Evolutionary conservation across 352 stramenopile species (phyloP).

Genomic region (Globisporangium rhizosaccharum): DNA sequence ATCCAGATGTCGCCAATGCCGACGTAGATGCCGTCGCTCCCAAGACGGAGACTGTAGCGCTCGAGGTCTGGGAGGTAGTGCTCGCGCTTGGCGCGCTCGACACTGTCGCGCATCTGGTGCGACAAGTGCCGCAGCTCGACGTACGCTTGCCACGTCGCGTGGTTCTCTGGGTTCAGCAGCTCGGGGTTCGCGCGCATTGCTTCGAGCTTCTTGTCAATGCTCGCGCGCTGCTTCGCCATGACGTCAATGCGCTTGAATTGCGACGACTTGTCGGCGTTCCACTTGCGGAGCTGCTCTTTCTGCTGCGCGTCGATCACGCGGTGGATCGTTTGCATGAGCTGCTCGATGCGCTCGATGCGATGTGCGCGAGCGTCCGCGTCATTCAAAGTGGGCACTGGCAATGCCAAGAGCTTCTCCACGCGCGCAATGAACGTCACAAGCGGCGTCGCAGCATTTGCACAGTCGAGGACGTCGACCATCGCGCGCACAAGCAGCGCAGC

Average conservation of each 20-base stretch:
- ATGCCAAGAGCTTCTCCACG: conserved; percentile 40
- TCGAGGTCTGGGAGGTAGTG: conserved; percentile 64
- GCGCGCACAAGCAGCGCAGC: conserved; percentile 48
- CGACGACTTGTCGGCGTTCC: conserved; percentile 48
- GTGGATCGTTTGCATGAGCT: conserved; percentile 50
- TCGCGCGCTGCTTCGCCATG: conserved; percentile 44
- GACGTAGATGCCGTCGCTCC: conserved; percentile 64
- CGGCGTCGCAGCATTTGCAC: conserved; percentile 28
- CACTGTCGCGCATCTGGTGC: conserved; percentile 44
- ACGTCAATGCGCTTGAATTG: conserved; percentile 69
- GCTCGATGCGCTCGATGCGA: conserved; percentile 35
- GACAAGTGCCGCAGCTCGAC: conserved; percentile 61
- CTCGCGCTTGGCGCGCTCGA: conserved; percentile 66
- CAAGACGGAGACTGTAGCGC: conserved; percentile 53
- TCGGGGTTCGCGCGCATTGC: conserved; percentile 38
- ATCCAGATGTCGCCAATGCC: conserved; percentile 72
- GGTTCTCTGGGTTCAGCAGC: conserved; percentile 45
- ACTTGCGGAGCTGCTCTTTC: conserved; percentile 44
- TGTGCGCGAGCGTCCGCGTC: conserved; percentile 1
- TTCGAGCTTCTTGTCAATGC: conserved; percentile 54
- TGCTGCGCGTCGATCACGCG: conserved; percentile 31
- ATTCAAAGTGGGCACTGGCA: conserved; percentile 8
- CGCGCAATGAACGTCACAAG: conserved; percentile 44
- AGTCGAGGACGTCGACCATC: conserved; percentile 43
- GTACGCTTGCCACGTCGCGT: conserved; percentile 52